Conservation (phyloP, 73 alveolate genomes). For the Tetrahymena malaccensis region DNA sequence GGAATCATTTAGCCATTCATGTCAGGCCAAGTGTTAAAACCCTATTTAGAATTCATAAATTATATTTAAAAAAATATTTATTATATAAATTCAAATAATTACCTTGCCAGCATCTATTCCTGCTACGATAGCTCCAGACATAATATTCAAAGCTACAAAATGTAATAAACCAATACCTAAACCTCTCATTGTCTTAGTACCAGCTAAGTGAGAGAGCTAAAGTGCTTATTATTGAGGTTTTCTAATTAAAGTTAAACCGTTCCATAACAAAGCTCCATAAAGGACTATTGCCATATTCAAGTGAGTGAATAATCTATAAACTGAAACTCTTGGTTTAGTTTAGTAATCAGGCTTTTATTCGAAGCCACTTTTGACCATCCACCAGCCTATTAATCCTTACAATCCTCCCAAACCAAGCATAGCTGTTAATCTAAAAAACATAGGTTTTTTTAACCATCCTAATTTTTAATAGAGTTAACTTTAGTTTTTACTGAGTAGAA, state of each 20-base stretch:
- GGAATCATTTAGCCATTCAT: constrained; percentile 58
- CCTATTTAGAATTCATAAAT: not conserved
- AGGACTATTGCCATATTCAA: constrained; percentile 55
- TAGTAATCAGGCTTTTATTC: constrained; percentile 55
- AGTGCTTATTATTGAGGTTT: constrained; percentile 63
- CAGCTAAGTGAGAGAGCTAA: constrained; percentile 40
- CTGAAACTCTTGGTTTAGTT: constrained; percentile 73
- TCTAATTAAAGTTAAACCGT: constrained; percentile 59
- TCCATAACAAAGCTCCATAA: constrained; percentile 57
- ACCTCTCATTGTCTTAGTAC: constrained; percentile 51
- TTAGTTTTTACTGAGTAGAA: not conserved
- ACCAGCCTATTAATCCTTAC: constrained; percentile 87
- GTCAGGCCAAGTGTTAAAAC: constrained; percentile 68
- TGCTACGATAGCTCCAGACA: constrained; percentile 71
- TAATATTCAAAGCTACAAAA: constrained; percentile 42
- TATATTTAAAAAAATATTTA: not conserved
- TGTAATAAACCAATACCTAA: constrained; percentile 37
- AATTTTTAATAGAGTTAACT: not conserved
- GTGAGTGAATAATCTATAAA: constrained; percentile 72
- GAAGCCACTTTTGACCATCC: constrained; percentile 87
- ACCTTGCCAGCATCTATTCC: constrained; percentile 81
- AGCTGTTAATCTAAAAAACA: constrained; percentile 38
- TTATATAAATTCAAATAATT: not conserved
- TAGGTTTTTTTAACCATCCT: constrained; percentile 47
- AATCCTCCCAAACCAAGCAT: constrained; percentile 57